Base-by-base conservation (phyloP, 2,329 filamentous ascomycete genomes). In the Colletotrichum sp. region DNA sequence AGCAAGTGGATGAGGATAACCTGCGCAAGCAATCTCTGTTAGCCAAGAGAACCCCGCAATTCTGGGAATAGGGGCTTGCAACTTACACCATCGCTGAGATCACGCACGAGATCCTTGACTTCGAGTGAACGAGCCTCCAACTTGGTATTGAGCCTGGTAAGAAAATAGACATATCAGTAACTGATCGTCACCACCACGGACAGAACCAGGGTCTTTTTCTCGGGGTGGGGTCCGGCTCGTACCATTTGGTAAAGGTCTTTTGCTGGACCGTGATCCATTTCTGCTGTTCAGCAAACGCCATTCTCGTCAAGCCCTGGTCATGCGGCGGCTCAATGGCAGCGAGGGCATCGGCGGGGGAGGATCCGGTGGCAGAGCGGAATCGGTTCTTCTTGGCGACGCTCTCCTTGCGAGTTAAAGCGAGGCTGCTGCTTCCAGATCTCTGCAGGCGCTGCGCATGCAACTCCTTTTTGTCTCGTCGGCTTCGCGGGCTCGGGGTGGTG, bases 201-300 rank as follows among this genome's bases (percentile, higher is more conserved):
- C 13, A 26, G 30, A 34, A 18, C 69, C 24, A 68, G 32, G 30
- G 59, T 48, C 55, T 52, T 48, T 48, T 72, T 75, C 43, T 77
- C 72, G 72, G 71, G 55, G 55, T 68, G 48, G 71, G 67, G 52
- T 72, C 48, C 34, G 63, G 55, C 36, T 67, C 80, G 60, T 82
- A 87, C 86, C 97, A 99, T 95, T 99, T 99, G 75, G 96, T 98
- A 86, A 99, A 99, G 32, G 97, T 99, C 91, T 99, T 99, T 86
- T 99, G 94, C 89, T 99, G 96, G 86, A 98, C 96, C 83, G 89
- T 92, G 81, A 94, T 90, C 92, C 92, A 94, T 84, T 90, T 88
- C 84, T 93, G 90, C 85, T 93, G 90, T 83, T 92, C 91, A 79
- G 89, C 86, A 83, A 88, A 92, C 74, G 90, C 91, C 92, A 93